Evolutionary conservation across 768 basidiomycete species (phyloP).

Genomic region (Phylloporus sp.): DNA sequence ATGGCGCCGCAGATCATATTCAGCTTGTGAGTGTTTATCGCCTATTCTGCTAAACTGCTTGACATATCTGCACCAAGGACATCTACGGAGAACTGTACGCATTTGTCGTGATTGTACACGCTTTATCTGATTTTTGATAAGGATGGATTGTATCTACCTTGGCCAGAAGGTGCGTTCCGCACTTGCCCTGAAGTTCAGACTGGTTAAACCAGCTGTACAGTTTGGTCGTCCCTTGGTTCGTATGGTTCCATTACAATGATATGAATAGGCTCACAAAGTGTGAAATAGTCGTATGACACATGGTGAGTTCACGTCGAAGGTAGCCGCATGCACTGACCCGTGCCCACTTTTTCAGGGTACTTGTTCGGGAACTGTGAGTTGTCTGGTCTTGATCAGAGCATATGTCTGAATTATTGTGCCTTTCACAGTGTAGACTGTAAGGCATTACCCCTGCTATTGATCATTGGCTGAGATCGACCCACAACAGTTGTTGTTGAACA

Average conservation of each 20-base stretch:
- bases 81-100: slow-evolving; percentile 89
- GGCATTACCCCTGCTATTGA: slow-evolving; percentile 13
- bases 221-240: slow-evolving; percentile 73
- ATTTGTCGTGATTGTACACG: neutral
- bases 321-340: slow-evolving; percentile 2
- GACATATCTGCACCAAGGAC: slow-evolving; percentile 49
- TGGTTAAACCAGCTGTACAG: slow-evolving; percentile 33
- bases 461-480: neutral
- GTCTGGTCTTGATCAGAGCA: neutral
- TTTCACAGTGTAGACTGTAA: slow-evolving; percentile 65
- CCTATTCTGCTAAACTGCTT: neutral
- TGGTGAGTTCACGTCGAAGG: slow-evolving; percentile 35
- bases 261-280: slow-evolving; percentile 1
- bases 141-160: slow-evolving; percentile 95
- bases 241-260: slow-evolving; percentile 3
- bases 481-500: slow-evolving; percentile 65
- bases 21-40: slow-evolving; percentile 55
- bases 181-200: neutral
- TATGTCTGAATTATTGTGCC: neutral
- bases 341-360: slow-evolving; percentile 42
- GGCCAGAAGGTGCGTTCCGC: slow-evolving; percentile 72
- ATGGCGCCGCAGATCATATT: slow-evolving; percentile 91
- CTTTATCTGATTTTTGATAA: slow-evolving; percentile 20
- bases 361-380: slow-evolving; percentile 70
- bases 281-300: slow-evolving; percentile 48